Evolutionary conservation across 1,139 yeast species (phyloP).

Genomic region (Hyphopichia pseudoburtonii): DNA sequence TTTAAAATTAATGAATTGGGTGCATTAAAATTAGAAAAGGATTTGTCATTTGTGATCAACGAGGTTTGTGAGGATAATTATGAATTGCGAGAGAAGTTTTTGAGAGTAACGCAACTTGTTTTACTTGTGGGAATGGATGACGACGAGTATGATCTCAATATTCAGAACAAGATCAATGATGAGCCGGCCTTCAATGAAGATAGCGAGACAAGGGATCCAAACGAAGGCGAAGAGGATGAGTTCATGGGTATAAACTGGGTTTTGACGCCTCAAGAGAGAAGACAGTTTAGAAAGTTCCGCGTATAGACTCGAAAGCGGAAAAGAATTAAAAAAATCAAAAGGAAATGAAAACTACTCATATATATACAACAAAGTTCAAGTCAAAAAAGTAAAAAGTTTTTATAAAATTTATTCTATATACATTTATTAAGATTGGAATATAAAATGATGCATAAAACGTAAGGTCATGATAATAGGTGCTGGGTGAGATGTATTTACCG

Average conservation of each 20-base stretch:
- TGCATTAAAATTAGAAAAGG: constrained; percentile 80
- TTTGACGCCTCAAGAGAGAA: constrained; percentile 73
- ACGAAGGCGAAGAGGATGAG: constrained; percentile 33
- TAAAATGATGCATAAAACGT: too few species aligned
- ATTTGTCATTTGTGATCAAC: constrained; percentile 69
- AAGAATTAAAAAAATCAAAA: too few species aligned
- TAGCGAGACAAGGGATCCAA: constrained; percentile 11
- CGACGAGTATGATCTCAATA: constrained; percentile 57
- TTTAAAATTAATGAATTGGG: constrained; percentile 74
- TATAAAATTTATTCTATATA: too few species aligned
- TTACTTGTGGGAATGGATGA: constrained; percentile 82
- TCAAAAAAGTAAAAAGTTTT: too few species aligned
- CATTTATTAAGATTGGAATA: too few species aligned
- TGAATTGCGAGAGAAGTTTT: constrained; percentile 72
- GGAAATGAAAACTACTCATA: too few species aligned
- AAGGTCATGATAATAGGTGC: too few species aligned
- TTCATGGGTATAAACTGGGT: constrained; percentile 71
- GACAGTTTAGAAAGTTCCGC: constrained; percentile 51
- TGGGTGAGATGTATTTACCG: too few species aligned
- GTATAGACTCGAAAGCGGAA: too few species aligned
- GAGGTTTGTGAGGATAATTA: constrained; percentile 65
- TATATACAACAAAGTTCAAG: too few species aligned
- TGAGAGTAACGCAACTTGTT: constrained; percentile 79
- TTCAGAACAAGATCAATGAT: constrained; percentile 14
- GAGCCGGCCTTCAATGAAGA: constrained; percentile 40